Conservation (phyloP, 139 green algal genomes). For the Pleodorina starrii region DNA sequence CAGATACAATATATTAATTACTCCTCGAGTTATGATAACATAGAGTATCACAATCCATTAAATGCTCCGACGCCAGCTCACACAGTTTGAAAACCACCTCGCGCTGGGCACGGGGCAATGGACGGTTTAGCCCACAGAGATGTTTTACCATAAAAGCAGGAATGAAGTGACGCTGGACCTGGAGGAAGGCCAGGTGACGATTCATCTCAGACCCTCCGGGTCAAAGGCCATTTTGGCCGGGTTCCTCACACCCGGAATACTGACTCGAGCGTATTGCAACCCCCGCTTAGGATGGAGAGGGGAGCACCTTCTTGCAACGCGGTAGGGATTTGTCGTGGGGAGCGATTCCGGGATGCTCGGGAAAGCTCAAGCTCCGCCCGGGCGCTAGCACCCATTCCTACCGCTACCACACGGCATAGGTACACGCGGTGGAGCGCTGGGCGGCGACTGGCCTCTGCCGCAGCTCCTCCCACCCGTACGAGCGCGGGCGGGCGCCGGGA, state of each 20-base stretch:
- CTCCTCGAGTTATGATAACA: too few relatives aligned
- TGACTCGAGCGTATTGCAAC: background rate
- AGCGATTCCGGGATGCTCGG: background rate
- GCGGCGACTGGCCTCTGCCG: background rate
- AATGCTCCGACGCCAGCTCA: background rate
- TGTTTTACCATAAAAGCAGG: background rate
- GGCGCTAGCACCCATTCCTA: too few relatives aligned
- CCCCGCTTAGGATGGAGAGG: background rate
- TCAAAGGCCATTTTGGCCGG: too few relatives aligned
- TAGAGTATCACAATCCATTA: too few relatives aligned
- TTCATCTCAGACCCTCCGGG: background rate
- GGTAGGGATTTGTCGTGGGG: background rate
- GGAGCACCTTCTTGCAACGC: background rate
- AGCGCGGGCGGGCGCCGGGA: background rate
- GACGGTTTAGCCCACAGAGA: background rate
- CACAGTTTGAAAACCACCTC: background rate
- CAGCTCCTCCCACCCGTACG: constrained; percentile 9
- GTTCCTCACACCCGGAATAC: background rate
- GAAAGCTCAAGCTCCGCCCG: too few relatives aligned
- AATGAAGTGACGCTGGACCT: background rate
- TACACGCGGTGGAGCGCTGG: background rate
- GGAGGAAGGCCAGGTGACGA: background rate
- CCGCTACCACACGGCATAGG: background rate
- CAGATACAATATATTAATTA: too few relatives aligned
- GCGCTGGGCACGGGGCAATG: background rate